phyloP scores from a whole-genome alignment of 2,329 filamentous ascomycete species.

The Byssothecium circinans region DNA sequence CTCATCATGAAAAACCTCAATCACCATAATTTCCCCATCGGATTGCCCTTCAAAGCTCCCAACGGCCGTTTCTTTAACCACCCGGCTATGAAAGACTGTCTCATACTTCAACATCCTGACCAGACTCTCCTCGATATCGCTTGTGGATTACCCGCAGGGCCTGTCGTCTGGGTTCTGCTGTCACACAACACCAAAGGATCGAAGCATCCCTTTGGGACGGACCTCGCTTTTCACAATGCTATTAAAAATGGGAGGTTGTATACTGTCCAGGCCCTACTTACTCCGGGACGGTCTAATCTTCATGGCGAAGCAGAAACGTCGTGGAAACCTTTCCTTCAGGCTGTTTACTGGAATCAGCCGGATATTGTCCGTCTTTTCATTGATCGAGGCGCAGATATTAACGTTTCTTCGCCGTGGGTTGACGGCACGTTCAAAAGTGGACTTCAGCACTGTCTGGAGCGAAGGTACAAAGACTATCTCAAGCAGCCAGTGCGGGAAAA shows the following conservation, averaged over 20 bases:
- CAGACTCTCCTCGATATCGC: slow-evolving; percentile 40
- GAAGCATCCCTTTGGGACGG: slow-evolving; percentile 34
- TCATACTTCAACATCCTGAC: slow-evolving; percentile 33
- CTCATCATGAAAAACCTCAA: slow-evolving; percentile 26
- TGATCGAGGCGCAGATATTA: slow-evolving; percentile 29
- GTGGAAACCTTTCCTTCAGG: slow-evolving; percentile 37
- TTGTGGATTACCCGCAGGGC: slow-evolving; percentile 30
- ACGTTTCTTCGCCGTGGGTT: slow-evolving; percentile 18
- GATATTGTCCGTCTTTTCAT: slow-evolving; percentile 34
- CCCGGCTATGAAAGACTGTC: slow-evolving; percentile 25
- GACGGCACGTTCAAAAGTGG: slow-evolving; percentile 21
- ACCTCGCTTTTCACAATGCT: slow-evolving; percentile 39
- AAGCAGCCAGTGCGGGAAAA: slow-evolving; percentile 15
- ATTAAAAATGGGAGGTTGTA: slow-evolving; percentile 37
- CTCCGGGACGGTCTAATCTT: slow-evolving; percentile 24
- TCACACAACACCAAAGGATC: slow-evolving; percentile 33
- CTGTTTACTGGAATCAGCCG: slow-evolving; percentile 35
- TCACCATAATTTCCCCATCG: slow-evolving; percentile 34
- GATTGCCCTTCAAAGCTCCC: slow-evolving; percentile 29
- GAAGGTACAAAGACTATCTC: slow-evolving; percentile 22
- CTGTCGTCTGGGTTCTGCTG: slow-evolving; percentile 30
- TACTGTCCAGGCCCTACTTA: slow-evolving; percentile 31
- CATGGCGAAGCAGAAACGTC: slow-evolving; percentile 27
- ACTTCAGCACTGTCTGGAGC: slow-evolving; percentile 31
- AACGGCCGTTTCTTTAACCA: slow-evolving; percentile 29